Percentiles rank a stretch among this genome's conserved stretches.
Conservation (phyloP, 768 basidiomycete species). For the Punctularia strigosozonata region DNA sequence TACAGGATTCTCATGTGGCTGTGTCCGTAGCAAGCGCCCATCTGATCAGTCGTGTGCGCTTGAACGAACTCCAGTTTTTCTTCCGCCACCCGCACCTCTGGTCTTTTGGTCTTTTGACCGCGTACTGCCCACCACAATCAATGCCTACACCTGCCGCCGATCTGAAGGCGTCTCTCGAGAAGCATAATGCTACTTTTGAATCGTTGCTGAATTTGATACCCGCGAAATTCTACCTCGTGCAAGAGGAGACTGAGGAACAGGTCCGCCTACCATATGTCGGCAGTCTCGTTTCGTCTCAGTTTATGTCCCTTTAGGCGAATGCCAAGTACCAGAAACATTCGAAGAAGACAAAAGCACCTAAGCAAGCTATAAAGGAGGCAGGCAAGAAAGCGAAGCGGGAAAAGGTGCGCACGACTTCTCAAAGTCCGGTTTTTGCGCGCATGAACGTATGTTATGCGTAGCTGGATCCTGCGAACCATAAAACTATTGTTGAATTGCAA, state of each 20-base stretch:
- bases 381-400: slow-evolving; percentile 81
- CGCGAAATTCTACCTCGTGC: slow-evolving; percentile 74
- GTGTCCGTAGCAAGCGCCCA: too few species aligned
- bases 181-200: slow-evolving; percentile 83
- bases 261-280: slow-evolving; percentile 20
- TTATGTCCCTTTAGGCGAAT: slow-evolving; percentile 23
- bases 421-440: background rate
- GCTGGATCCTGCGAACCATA: slow-evolving; percentile 91
- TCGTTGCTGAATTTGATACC: slow-evolving; percentile 77
- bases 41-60: too few species aligned
- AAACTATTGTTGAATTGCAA: slow-evolving; percentile 65
- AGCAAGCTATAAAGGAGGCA: slow-evolving; percentile 81
- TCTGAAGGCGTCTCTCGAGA: slow-evolving; percentile 57
- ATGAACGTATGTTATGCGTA: slow-evolving; percentile 18
- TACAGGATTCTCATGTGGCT: too few species aligned
- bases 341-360: slow-evolving; percentile 73
- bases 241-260: slow-evolving; percentile 56
- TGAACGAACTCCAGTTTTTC: too few species aligned
- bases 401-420: slow-evolving; percentile 39
- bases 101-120: background rate
- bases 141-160: slow-evolving; percentile 39
- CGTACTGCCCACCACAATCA: background rate
- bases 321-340: slow-evolving; percentile 80
- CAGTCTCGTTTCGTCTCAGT: background rate
- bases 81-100: background rate